These are phyloP conservation scores for Neospermospora avenae DNA, from an alignment of 2,329 filamentous ascomycete species.

Conservation along the genomic window DNA sequence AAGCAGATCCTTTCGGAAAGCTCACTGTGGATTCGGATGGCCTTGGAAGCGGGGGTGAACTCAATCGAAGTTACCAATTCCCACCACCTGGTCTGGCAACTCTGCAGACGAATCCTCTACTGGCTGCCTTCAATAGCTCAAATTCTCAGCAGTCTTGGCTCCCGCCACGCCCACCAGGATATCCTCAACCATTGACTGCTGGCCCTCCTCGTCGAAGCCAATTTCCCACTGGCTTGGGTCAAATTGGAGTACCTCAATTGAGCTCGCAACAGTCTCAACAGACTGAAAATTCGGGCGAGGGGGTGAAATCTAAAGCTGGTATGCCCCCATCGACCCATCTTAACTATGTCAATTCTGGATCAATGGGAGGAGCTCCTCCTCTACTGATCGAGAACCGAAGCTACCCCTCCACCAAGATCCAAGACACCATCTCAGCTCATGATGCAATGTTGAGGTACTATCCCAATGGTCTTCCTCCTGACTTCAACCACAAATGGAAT, in stretches of 20 bases:
- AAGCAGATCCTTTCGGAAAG: background rate
- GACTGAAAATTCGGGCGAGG: background rate
- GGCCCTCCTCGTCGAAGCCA: conserved; percentile 36
- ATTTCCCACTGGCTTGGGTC: background rate
- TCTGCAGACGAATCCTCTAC: conserved; percentile 25
- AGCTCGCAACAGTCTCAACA: background rate
- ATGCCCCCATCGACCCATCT: background rate
- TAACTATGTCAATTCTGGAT: background rate
- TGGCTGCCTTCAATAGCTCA: conserved; percentile 9
- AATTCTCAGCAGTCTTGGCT: background rate
- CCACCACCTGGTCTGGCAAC: conserved; percentile 23
- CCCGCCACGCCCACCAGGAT: conserved; percentile 21
- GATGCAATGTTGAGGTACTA: conserved; percentile 29
- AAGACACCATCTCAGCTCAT: conserved; percentile 28
- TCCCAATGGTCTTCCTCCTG: conserved; percentile 28
- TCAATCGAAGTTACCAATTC: conserved; percentile 27
- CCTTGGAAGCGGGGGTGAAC: conserved; percentile 13
- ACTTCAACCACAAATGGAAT: conserved; percentile 21
- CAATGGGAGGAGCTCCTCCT: conserved; percentile 1
- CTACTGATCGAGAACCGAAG: conserved; percentile 4
- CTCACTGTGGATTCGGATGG: background rate
- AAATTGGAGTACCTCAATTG: background rate
- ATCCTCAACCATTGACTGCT: conserved; percentile 35
- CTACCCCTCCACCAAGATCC: conserved; percentile 11
- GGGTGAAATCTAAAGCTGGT: background rate